Percentiles rank a stretch among this genome's conserved stretches.
Evolutionary conservation across 805 yeast genomes (phyloP).

Genomic region (Saccharomycopsis olivae): DNA sequence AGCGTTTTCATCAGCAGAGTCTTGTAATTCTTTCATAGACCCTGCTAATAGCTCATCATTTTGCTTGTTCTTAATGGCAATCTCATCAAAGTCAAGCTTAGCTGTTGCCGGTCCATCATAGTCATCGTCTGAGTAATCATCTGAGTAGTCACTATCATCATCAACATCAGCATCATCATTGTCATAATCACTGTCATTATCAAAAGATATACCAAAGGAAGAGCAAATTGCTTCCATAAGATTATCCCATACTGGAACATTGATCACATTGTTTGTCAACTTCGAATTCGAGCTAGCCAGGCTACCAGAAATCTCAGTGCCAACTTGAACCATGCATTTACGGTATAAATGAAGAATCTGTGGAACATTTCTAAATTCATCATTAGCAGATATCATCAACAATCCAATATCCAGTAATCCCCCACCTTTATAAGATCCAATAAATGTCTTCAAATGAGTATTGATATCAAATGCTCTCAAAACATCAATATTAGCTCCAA

Average conservation of each 20-base stretch:
- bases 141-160: neutral
- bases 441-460: too few species aligned
- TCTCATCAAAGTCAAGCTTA: neutral
- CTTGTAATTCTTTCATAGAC: too few species aligned
- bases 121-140: neutral
- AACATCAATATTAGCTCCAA: too few species aligned
- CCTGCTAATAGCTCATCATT: neutral
- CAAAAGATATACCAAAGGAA: constrained; percentile 14
- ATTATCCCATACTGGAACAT: constrained; percentile 18
- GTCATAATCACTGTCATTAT: constrained; percentile 11
- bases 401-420: neutral
- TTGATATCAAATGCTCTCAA: too few species aligned
- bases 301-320: neutral
- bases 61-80: neutral
- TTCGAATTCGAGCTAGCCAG: neutral
- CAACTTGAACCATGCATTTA: constrained; percentile 6
- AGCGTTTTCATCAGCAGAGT: neutral
- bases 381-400: neutral
- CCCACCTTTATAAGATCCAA: too few species aligned
- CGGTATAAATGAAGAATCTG: neutral
- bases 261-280: constrained; percentile 7
- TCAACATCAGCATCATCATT: constrained; percentile 4
- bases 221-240: constrained; percentile 18
- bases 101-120: neutral
- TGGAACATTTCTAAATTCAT: constrained; percentile 1